Percentiles rank a stretch among this genome's conserved stretches.
These are phyloP conservation scores for Neophaeococcomyces mojaviensis DNA, from an alignment of 2,329 filamentous ascomycete genomes.

Conservation along the genomic window DNA sequence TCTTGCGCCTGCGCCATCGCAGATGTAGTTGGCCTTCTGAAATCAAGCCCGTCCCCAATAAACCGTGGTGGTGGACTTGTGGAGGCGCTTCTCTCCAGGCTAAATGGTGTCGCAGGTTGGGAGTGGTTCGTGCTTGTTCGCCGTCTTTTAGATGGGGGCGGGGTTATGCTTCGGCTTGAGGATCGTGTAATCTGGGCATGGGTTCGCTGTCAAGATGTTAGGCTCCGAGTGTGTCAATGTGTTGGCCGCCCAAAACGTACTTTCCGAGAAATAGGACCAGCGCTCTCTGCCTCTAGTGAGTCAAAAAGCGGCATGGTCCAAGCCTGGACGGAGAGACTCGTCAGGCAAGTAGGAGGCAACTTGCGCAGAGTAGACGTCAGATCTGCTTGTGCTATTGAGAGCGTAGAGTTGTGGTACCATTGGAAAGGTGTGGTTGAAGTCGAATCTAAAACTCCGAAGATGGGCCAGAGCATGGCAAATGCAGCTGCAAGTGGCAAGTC, in stretches of 20 bases:
- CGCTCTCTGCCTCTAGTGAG: slow-evolving; percentile 3
- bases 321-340: background rate
- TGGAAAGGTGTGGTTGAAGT: background rate
- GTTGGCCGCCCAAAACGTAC: slow-evolving; percentile 8
- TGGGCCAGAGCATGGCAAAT: background rate
- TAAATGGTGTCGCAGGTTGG: slow-evolving; percentile 16
- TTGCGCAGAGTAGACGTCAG: background rate
- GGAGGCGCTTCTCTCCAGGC: slow-evolving; percentile 17
- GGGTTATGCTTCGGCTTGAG: slow-evolving; percentile 19
- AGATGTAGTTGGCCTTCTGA: slow-evolving; percentile 43
- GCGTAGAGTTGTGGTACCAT: slow-evolving; percentile 9
- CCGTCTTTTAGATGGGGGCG: slow-evolving; percentile 22
- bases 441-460: background rate
- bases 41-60: slow-evolving; percentile 49
- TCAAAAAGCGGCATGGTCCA: slow-evolving; percentile 8
- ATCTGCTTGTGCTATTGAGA: background rate
- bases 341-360: background rate
- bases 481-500: background rate
- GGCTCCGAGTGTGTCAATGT: background rate
- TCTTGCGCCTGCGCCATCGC: slow-evolving; percentile 22
- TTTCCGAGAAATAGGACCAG: slow-evolving; percentile 13
- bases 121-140: slow-evolving; percentile 17
- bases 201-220: slow-evolving; percentile 16
- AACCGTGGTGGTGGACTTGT: slow-evolving; percentile 29
- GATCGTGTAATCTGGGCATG: slow-evolving; percentile 22